Percentiles rank a stretch among this genome's conserved stretches.
Conservation (phyloP, 306 rosid species). For the Albizia julibrissin region DNA sequence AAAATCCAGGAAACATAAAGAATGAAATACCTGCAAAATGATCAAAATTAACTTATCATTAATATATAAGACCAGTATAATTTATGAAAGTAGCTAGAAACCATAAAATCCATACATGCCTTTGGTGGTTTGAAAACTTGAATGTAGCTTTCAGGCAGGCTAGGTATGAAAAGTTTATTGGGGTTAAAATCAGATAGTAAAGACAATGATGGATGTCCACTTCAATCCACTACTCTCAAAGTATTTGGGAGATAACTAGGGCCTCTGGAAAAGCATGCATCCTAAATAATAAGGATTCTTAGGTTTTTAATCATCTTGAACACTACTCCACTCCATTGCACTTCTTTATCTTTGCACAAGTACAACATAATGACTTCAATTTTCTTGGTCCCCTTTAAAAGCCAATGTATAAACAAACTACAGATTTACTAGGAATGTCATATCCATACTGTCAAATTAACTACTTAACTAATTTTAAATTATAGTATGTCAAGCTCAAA, state of each 20-base stretch:
- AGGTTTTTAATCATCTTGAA: neutral
- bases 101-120: neutral
- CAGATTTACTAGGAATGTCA: neutral
- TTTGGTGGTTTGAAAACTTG: neutral
- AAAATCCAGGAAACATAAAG: neutral
- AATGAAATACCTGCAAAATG: neutral
- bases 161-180: neutral
- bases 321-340: neutral
- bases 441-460: neutral
- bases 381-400: neutral
- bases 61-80: too few relatives aligned
- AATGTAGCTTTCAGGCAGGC: neutral
- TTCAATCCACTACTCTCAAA: constrained; percentile 4
- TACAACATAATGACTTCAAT: neutral
- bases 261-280: neutral
- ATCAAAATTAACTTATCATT: neutral
- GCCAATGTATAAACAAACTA: neutral
- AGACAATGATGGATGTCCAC: neutral
- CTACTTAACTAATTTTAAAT: neutral
- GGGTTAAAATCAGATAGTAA: constrained; percentile 1
- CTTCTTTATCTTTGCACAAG: neutral
- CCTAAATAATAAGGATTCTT: neutral
- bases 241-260: too few relatives aligned
- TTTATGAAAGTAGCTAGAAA: neutral
- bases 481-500: too few relatives aligned